These are phyloP conservation scores for Geotrichum siamense DNA, from an alignment of 1,139 yeast species.

Conservation along the genomic window DNA sequence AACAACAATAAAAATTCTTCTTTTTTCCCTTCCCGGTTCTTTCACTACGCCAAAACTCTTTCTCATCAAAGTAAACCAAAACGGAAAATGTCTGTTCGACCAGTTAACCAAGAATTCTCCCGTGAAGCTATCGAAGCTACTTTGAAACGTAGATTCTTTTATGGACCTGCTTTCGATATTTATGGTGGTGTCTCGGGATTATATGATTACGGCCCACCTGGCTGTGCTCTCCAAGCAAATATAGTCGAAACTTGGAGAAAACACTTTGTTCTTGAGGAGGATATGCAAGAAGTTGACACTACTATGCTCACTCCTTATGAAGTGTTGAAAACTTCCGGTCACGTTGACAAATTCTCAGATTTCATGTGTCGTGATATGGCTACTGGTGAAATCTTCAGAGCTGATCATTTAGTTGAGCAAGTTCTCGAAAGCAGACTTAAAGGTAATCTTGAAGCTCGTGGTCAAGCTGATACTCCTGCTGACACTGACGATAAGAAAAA, in stretches of 20 bases:
- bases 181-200: conserved; percentile 98
- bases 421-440: conserved; percentile 91
- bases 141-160: conserved; percentile 91
- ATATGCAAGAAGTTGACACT: conserved; percentile 97
- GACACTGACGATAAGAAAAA: conserved; percentile 60
- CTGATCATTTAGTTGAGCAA: conserved; percentile 96
- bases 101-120: conserved; percentile 42
- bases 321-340: conserved; percentile 97
- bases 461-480: conserved; percentile 49
- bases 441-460: conserved; percentile 95
- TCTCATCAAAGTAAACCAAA: neutral
- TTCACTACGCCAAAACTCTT: conserved; percentile 1
- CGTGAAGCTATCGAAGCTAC: conserved; percentile 88
- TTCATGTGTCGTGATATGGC: conserved; percentile 98
- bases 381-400: conserved; percentile 97
- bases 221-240: conserved; percentile 96
- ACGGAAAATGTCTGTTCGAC: conserved; percentile 25
- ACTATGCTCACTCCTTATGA: conserved; percentile 97
- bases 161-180: conserved; percentile 93
- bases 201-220: conserved; percentile 99
- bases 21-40: conserved; percentile 5
- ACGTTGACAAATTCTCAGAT: conserved; percentile 97
- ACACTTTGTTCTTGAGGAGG: conserved; percentile 95
- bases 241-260: conserved; percentile 94
- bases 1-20: conserved; percentile 1